Conservation (phyloP, 2,329 filamentous ascomycete genomes). For the Colletotrichum coccodes region DNA sequence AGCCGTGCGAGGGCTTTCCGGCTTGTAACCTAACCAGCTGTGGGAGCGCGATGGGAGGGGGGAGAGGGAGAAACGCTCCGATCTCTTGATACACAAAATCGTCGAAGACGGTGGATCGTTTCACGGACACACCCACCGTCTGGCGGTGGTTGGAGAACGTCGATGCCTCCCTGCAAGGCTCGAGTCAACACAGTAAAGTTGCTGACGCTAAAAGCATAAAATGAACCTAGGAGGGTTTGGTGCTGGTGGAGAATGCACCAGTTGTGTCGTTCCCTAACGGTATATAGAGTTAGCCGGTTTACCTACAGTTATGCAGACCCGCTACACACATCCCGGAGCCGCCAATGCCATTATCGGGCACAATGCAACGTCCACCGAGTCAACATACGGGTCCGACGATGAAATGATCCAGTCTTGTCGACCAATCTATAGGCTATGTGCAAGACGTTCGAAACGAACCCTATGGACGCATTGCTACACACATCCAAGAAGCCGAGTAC, state of each 20-base stretch:
- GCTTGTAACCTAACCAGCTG: conserved; percentile 18
- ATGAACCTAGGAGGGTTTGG: neutral
- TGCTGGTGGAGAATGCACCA: neutral
- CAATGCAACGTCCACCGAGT: neutral
- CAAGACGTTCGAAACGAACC: neutral
- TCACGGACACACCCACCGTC: conserved; percentile 11
- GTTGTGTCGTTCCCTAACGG: neutral
- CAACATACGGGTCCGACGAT: neutral
- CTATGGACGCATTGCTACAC: neutral
- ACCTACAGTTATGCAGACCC: conserved; percentile 5
- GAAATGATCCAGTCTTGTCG: conserved; percentile 4
- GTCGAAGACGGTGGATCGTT: conserved; percentile 16
- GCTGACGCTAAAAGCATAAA: neutral
- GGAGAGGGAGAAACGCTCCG: conserved; percentile 8
- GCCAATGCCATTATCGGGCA: conserved; percentile 6
- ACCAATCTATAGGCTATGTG: neutral
- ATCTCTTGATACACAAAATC: neutral
- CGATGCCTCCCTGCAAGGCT: neutral
- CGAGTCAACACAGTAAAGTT: neutral
- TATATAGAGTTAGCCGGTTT: conserved; percentile 12
- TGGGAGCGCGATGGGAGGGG: conserved; percentile 5
- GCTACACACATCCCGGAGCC: neutral
- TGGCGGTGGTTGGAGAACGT: neutral
- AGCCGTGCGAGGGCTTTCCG: conserved; percentile 17
- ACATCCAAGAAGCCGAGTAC: neutral